Evolutionary conservation across 495 filamentous ascomycete species (phyloP).

Genomic region (Rostrohypoxylon terebratum): DNA sequence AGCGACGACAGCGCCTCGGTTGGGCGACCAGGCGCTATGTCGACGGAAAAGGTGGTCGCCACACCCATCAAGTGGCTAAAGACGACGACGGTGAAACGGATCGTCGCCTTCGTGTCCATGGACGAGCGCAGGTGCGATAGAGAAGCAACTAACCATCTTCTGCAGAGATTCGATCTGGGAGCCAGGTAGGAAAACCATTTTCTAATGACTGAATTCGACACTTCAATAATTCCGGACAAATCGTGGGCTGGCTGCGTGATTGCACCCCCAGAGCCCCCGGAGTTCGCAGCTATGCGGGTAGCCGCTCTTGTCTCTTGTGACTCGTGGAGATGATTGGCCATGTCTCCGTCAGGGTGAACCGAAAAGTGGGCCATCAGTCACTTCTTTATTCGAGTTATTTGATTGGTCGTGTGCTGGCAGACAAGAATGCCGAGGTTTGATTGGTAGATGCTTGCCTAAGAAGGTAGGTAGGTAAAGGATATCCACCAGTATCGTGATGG

Average conservation of each 20-base stretch:
- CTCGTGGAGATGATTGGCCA: no score
- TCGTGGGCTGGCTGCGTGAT: not conserved
- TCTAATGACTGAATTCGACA: not conserved
- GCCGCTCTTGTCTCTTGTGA: no score
- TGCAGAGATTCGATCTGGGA: not conserved
- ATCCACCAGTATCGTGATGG: no score
- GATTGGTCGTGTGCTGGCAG: no score
- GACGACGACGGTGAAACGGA: slow-evolving; percentile 27
- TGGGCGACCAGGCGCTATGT: not conserved
- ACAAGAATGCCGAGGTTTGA: no score
- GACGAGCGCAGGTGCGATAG: not conserved
- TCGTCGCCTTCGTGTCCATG: not conserved
- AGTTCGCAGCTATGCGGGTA: no score
- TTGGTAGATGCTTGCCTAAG: no score
- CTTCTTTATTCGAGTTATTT: no score
- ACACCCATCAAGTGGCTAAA: slow-evolving; percentile 26
- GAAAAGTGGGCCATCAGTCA: no score
- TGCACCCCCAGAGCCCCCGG: no score
- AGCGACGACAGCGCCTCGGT: slow-evolving; percentile 9
- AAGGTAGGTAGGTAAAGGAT: no score
- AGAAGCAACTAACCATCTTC: not conserved
- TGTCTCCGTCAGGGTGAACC: no score
- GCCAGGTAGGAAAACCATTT: not conserved
- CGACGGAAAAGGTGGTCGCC: slow-evolving; percentile 6
- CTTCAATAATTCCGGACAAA: not conserved